Percentiles rank a stretch among this genome's conserved stretches.
These are phyloP conservation scores for Diutina ranongensis DNA, from an alignment of 1,139 yeast genomes.

Conservation along the genomic window DNA sequence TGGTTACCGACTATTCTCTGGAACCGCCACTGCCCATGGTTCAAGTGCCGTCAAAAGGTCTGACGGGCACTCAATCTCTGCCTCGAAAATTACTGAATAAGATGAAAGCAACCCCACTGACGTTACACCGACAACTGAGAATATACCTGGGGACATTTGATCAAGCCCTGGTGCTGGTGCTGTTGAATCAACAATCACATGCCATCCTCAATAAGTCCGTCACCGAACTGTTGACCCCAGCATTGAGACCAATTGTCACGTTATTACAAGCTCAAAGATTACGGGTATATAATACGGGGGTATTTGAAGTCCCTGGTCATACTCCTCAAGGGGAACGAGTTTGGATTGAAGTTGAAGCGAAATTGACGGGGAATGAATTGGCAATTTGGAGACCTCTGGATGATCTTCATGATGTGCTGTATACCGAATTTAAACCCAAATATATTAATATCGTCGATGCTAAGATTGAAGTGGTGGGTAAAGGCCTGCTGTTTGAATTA, in stretches of 20 bases:
- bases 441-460: conserved; percentile 41
- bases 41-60: neutral
- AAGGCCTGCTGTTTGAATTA: neutral
- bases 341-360: conserved; percentile 25
- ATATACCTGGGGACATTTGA: neutral
- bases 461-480: conserved; percentile 14
- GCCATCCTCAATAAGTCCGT: neutral
- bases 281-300: conserved; percentile 1
- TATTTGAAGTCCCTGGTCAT: neutral
- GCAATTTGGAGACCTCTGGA: conserved; percentile 30
- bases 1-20: neutral
- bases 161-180: neutral
- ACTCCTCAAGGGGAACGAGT: neutral
- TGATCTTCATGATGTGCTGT: neutral
- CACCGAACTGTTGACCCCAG: neutral
- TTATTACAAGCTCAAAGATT: conserved; percentile 2
- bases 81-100: neutral
- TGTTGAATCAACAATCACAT: neutral
- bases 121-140: conserved; percentile 1
- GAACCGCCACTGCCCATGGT: neutral
- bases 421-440: conserved; percentile 18
- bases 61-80: neutral
- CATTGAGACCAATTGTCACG: conserved; percentile 1
- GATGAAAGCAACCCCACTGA: conserved; percentile 4
- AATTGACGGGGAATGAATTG: conserved; percentile 41